These are phyloP conservation scores for Talaromyces liani DNA, from an alignment of 495 filamentous ascomycete species.

Conservation along the genomic window DNA sequence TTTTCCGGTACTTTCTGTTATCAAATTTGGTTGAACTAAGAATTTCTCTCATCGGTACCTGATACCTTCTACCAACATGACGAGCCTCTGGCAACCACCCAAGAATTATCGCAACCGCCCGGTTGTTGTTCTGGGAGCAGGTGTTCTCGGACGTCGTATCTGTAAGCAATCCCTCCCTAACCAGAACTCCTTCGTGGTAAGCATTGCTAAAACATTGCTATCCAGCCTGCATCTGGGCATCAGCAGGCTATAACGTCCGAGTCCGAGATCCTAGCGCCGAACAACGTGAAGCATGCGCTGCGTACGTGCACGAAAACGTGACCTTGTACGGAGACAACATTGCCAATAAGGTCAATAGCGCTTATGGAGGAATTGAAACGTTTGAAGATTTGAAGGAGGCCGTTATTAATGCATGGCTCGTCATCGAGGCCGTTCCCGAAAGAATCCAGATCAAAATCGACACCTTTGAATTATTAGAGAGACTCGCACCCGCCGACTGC, in stretches of 20 bases:
- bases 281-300: slow-evolving; percentile 23
- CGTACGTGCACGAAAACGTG: slow-evolving; percentile 30
- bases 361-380: slow-evolving; percentile 18
- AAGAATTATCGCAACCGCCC: slow-evolving; percentile 26
- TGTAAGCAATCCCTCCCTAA: slow-evolving; percentile 13
- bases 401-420: slow-evolving; percentile 38
- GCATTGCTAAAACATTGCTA: neutral
- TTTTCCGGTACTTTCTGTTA: no score
- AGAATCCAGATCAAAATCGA: slow-evolving; percentile 41
- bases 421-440: slow-evolving; percentile 51
- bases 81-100: slow-evolving; percentile 23
- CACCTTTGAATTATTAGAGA: slow-evolving; percentile 40
- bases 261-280: slow-evolving; percentile 34
- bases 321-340: slow-evolving; percentile 26
- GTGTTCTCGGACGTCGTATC: slow-evolving; percentile 40
- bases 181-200: no score
- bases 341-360: slow-evolving; percentile 7
- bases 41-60: neutral
- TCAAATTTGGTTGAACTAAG: no score
- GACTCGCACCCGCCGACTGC: slow-evolving; percentile 29
- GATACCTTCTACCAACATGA: neutral
- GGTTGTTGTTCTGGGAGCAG: slow-evolving; percentile 36
- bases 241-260: slow-evolving; percentile 32
- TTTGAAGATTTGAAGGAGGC: slow-evolving; percentile 30
- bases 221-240: slow-evolving; percentile 29